A percentile compares a stretch with the other conserved stretches of the same genome.
These are phyloP conservation scores for Penicillium coprophilum DNA, from an alignment of 495 filamentous ascomycete species.

Conservation along the genomic window DNA sequence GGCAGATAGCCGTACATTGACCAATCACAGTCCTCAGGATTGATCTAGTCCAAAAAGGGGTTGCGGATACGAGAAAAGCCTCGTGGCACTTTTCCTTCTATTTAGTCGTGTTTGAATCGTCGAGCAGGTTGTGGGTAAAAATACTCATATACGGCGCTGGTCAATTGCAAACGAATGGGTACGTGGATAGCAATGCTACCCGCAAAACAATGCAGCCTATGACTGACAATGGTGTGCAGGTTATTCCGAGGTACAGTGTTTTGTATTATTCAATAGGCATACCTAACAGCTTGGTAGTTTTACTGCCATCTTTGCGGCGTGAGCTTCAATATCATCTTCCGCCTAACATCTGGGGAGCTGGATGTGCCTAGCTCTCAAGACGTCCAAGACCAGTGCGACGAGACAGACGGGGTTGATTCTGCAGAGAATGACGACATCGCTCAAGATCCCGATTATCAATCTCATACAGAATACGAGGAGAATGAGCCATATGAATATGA, in stretches of 20 bases:
- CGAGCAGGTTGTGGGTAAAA: neutral
- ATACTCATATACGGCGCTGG: neutral
- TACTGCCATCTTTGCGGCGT: constrained; percentile 31
- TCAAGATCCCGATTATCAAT: constrained; percentile 7
- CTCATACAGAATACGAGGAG: neutral
- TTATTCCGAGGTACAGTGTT: constrained; percentile 8
- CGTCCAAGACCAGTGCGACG: constrained; percentile 9
- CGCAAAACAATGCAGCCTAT: neutral
- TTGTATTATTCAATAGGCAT: neutral
- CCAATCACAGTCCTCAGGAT: neutral
- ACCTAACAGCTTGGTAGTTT: constrained; percentile 8
- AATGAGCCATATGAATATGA: constrained; percentile 16
- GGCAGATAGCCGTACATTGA: neutral
- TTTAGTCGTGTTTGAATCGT: neutral
- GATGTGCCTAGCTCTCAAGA: constrained; percentile 6
- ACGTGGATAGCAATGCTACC: neutral
- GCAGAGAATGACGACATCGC: constrained; percentile 1
- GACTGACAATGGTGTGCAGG: constrained; percentile 1
- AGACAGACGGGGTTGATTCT: constrained; percentile 4
- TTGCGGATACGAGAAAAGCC: neutral
- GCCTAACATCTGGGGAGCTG: constrained; percentile 20
- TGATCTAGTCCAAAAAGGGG: neutral
- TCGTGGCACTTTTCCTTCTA: neutral
- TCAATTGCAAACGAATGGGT: neutral
- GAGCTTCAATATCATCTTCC: constrained; percentile 30